Percentiles rank a stretch among this genome's conserved stretches.
Conservation (phyloP, 768 basidiomycete species). For the Psilocybe sp. region DNA sequence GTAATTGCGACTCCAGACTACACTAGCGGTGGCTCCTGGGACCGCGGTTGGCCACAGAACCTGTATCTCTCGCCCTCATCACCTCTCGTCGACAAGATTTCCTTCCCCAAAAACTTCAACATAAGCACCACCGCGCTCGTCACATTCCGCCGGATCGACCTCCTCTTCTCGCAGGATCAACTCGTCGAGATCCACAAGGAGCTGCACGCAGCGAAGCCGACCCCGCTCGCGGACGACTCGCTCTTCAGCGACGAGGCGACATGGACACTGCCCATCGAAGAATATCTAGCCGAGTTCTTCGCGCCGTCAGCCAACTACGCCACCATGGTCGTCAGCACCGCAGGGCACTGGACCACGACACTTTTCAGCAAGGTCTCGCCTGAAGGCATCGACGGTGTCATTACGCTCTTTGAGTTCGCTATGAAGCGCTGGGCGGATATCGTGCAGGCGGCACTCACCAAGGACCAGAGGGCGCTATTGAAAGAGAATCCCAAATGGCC, state of each 20-base stretch:
- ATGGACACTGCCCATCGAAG: constrained; percentile 51
- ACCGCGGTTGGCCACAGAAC: constrained; percentile 65
- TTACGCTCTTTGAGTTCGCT: constrained; percentile 56
- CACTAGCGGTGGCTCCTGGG: constrained; percentile 48
- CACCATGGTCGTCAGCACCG: constrained; percentile 63
- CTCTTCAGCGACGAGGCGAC: constrained; percentile 55
- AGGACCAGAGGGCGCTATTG: not conserved
- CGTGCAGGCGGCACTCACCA: constrained; percentile 41
- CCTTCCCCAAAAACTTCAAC: constrained; percentile 51
- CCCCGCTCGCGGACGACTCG: constrained; percentile 20
- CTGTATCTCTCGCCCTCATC: constrained; percentile 60
- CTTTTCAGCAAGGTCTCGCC: constrained; percentile 36
- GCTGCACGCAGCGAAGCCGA: constrained; percentile 27
- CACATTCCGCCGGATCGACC: constrained; percentile 63
- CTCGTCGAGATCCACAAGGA: constrained; percentile 42
- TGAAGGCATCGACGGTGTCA: constrained; percentile 50
- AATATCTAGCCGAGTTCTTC: constrained; percentile 52
- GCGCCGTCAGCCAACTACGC: constrained; percentile 49
- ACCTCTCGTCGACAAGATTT: constrained; percentile 38
- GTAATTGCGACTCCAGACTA: constrained; percentile 66
- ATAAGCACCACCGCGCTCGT: constrained; percentile 58
- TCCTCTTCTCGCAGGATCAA: constrained; percentile 49
- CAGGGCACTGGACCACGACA: constrained; percentile 67
- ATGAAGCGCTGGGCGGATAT: constrained; percentile 52
- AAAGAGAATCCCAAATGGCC: no score